Evolutionary conservation across 192 early-diverging fungal species (phyloP).

Genomic region (Coemansia nantahalensis): DNA sequence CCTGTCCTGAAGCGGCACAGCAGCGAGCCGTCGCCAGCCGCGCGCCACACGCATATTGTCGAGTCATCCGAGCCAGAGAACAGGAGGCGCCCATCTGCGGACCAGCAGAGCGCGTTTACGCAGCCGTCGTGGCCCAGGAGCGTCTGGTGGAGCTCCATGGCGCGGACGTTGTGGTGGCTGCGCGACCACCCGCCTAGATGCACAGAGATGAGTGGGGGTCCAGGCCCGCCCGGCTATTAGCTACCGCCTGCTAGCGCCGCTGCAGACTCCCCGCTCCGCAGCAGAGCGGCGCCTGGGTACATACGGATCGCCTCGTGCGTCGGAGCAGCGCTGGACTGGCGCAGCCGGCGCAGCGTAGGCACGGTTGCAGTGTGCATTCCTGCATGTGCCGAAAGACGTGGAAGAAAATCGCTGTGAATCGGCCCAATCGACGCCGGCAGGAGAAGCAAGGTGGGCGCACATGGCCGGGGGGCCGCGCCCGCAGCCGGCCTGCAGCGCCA

Average conservation of each 20-base stretch:
- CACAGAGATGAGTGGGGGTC: no score
- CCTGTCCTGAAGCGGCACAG: conserved; percentile 52
- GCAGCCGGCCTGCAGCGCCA: neutral
- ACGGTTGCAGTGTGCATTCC: conserved; percentile 2
- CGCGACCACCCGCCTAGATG: conserved; percentile 33
- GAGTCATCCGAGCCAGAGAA: conserved; percentile 64
- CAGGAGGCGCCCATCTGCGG: conserved; percentile 52
- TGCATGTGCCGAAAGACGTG: neutral
- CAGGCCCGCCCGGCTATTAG: no score
- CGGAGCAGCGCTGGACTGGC: conserved; percentile 2
- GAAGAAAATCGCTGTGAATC: neutral
- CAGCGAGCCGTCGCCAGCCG: conserved; percentile 41
- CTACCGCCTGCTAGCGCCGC: no score
- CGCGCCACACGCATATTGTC: conserved; percentile 56
- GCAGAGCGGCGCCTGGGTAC: neutral
- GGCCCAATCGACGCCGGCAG: no score
- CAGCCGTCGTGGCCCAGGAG: conserved; percentile 45
- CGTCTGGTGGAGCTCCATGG: conserved; percentile 26
- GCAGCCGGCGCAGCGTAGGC: conserved; percentile 8
- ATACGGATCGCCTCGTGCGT: conserved; percentile 17
- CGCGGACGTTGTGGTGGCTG: conserved; percentile 9
- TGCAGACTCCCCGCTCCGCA: no score
- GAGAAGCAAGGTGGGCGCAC: no score
- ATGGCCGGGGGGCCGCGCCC: no score
- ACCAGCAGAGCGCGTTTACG: conserved; percentile 56